Evolutionary conservation across 140 eudicot genomes (phyloP).

Genomic region (Anethum foeniculum): DNA sequence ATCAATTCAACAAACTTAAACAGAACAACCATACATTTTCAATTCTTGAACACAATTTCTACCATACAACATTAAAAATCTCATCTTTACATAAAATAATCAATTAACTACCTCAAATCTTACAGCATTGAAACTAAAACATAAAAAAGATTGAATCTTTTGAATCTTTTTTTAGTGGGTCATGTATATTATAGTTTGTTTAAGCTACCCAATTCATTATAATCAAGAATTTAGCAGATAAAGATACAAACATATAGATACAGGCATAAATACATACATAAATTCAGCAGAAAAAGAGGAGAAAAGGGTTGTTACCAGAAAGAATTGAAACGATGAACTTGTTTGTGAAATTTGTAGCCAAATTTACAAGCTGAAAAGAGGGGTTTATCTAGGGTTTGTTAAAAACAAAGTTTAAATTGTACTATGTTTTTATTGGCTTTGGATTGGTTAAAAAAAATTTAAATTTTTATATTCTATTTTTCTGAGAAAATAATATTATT

Average conservation of each 20-base stretch:
- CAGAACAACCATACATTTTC: neutral
- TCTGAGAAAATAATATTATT: too few relatives aligned
- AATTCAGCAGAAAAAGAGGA: neutral
- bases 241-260: neutral
- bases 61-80: neutral
- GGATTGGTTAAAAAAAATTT: too few relatives aligned
- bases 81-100: neutral
- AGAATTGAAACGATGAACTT: neutral
- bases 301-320: neutral
- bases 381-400: slow-evolving; percentile 1
- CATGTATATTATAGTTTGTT: neutral
- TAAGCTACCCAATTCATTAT: neutral
- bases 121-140: neutral
- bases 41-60: neutral
- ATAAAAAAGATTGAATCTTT: neutral
- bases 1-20: neutral
- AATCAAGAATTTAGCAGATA: neutral
- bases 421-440: too few relatives aligned
- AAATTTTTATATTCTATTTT: too few relatives aligned
- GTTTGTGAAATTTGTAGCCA: neutral
- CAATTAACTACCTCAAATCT: neutral
- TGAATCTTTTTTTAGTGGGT: neutral
- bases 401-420: too few relatives aligned
- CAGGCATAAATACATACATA: neutral
- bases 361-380: neutral